Conservation (phyloP, 2,329 filamentous ascomycete genomes). For the Aureobasidium subglaciale region DNA sequence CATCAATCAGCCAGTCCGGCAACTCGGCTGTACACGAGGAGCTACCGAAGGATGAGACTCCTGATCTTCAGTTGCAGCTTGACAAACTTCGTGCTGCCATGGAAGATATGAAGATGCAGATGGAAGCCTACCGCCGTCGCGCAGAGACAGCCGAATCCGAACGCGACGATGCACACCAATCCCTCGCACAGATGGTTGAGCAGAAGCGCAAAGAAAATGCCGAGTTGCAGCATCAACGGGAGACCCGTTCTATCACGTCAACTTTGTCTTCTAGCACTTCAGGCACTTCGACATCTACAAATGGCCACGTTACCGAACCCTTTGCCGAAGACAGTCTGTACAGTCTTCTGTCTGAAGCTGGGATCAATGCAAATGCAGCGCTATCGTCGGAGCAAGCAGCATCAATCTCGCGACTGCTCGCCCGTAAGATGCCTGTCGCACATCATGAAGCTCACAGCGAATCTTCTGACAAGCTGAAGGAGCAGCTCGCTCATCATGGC, state of each 20-base stretch:
- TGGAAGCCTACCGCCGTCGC: slow-evolving; percentile 68
- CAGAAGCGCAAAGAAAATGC: slow-evolving; percentile 52
- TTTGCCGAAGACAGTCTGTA: not conserved
- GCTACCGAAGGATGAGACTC: slow-evolving; percentile 1
- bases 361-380: slow-evolving; percentile 1
- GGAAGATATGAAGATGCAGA: slow-evolving; percentile 69
- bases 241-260: not conserved
- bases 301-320: not conserved
- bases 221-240: not conserved
- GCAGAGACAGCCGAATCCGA: slow-evolving; percentile 75
- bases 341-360: slow-evolving; percentile 6
- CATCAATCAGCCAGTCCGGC: slow-evolving; percentile 22
- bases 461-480: slow-evolving; percentile 1
- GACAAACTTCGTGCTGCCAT: slow-evolving; percentile 74
- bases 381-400: slow-evolving; percentile 12
- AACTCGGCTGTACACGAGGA: slow-evolving; percentile 21
- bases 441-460: not conserved
- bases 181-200: slow-evolving; percentile 79
- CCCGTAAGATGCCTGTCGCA: not conserved
- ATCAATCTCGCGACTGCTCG: not conserved
- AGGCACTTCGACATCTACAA: not conserved
- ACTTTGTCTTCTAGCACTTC: not conserved
- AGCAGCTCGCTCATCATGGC: slow-evolving; percentile 8
- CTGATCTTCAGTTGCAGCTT: slow-evolving; percentile 60
- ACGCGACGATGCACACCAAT: slow-evolving; percentile 62